These are phyloP conservation scores for Pelargonium cotyledonis DNA, from an alignment of 441 rosid species.

Conservation along the genomic window DNA sequence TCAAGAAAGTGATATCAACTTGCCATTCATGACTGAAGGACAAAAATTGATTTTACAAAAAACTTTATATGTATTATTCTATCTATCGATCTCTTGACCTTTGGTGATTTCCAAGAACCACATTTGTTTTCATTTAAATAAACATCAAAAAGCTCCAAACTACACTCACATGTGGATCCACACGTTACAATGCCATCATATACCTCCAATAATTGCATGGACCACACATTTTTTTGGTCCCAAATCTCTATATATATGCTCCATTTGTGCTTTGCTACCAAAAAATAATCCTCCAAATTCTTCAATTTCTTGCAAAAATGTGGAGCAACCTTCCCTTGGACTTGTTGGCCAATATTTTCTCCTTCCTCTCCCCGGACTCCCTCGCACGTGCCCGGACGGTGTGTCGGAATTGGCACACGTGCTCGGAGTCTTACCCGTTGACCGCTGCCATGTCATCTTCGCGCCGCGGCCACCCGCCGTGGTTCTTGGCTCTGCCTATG, in stretches of 20 bases:
- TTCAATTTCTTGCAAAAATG: conserved; percentile 22
- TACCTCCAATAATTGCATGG: conserved; percentile 8
- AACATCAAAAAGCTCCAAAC: background rate
- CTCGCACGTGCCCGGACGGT: conserved; percentile 36
- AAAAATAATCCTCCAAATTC: background rate
- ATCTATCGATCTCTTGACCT: conserved; percentile 12
- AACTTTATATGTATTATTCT: background rate
- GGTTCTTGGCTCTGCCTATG: conserved; percentile 44
- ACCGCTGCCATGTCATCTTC: background rate
- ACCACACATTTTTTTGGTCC: no score
- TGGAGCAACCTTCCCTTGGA: conserved; percentile 48
- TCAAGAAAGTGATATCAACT: background rate
- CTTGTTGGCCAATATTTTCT: conserved; percentile 36
- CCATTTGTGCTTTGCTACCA: background rate
- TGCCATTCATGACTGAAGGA: background rate
- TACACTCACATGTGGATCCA: conserved; percentile 26
- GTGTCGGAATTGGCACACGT: conserved; percentile 40
- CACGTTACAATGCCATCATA: conserved; percentile 24
- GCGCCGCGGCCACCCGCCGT: conserved; percentile 22
- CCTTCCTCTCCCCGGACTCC: conserved; percentile 43
- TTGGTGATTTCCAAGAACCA: conserved; percentile 21
- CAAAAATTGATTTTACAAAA: background rate
- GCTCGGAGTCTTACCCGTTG: conserved; percentile 22
- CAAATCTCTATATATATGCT: no score
- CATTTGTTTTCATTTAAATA: conserved; percentile 1